Base-by-base conservation (phyloP, 192 early-diverging fungal species). In the Linnemannia exigua region DNA sequence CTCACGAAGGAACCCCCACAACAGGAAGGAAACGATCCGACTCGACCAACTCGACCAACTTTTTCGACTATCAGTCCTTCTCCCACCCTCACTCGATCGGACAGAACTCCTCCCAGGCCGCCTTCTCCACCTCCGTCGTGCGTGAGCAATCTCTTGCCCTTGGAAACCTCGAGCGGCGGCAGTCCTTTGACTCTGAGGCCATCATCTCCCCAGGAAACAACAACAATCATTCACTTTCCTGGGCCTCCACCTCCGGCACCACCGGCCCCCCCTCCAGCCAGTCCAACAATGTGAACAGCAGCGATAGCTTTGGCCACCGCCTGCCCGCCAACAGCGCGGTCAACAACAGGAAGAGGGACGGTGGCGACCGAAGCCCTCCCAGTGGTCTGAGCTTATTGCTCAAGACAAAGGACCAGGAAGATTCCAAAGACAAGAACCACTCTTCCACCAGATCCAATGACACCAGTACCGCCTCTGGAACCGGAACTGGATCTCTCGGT, bases 111-210 rank as follows among this genome's bases (percentile, higher is more conserved):
- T 61, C 71, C 25, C 69, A 73, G 12, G 36, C 67, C 1, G 44
- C 69, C 66, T 82, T 82, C 70, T 80, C 87, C 0, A 76, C 75
- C 2, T 82, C 81, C 25, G 20, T 84, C 6, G 82, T 87, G 17
- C 87, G 87, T 58, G 81, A 87, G 35, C 87, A 87, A 33, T 87
- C 87, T 1, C 73, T 88, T 51, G 87, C 87, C 1, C 36, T 84
- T 25, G 87, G 87, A 8, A 71, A 88, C 37, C 67, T 87, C 28
- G 87, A 87, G 28, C 47, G 69, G 48, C 79, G 72, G 25, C 85
- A 82, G 20, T 77, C 77, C 17, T 70, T 81, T 46, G 76, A 76
- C 48, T 73, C 79, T 16, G 52, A 76, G 48, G 36, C 79, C 19
- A 33, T 46, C 9, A 70, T 69, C 48, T 47, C 79, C 22, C 70